phyloP scores from a whole-genome alignment of 192 early-diverging fungal species.

The Chytriomyces hyalinus region DNA sequence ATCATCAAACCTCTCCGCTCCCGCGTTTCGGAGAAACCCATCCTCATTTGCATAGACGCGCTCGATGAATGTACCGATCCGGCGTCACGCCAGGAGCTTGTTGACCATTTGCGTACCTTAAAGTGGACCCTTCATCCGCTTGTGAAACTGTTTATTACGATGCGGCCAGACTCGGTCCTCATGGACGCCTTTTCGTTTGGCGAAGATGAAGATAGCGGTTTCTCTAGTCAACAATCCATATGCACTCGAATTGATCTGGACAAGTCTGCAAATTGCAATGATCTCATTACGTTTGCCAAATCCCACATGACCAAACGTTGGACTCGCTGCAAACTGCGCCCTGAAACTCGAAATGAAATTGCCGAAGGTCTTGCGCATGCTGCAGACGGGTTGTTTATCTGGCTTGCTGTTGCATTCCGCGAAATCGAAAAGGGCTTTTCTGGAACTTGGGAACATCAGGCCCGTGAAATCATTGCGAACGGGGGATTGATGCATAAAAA shows the following conservation, averaged over 20 bases:
- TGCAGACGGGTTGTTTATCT: background rate
- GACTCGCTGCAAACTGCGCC: background rate
- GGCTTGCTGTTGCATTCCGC: background rate
- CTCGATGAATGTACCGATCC: background rate
- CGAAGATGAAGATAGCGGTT: background rate
- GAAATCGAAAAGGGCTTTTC: background rate
- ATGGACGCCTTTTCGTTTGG: background rate
- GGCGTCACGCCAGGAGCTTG: background rate
- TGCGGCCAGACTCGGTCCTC: background rate
- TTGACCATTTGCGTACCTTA: background rate
- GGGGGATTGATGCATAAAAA: background rate
- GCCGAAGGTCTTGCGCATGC: background rate
- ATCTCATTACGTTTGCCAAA: background rate
- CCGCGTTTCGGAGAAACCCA: background rate
- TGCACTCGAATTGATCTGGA: background rate
- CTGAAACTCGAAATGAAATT: background rate
- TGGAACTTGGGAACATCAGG: too few species aligned
- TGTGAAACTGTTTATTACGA: background rate
- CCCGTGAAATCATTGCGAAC: too few species aligned
- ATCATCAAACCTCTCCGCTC: background rate
- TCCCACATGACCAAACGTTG: background rate
- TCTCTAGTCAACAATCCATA: too few species aligned
- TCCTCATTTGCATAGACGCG: slow-evolving; percentile 2
- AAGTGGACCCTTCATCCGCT: background rate
- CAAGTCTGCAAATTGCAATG: background rate